phyloP scores from a whole-genome alignment of 805 yeast species.

The Starmerella roubikii region DNA sequence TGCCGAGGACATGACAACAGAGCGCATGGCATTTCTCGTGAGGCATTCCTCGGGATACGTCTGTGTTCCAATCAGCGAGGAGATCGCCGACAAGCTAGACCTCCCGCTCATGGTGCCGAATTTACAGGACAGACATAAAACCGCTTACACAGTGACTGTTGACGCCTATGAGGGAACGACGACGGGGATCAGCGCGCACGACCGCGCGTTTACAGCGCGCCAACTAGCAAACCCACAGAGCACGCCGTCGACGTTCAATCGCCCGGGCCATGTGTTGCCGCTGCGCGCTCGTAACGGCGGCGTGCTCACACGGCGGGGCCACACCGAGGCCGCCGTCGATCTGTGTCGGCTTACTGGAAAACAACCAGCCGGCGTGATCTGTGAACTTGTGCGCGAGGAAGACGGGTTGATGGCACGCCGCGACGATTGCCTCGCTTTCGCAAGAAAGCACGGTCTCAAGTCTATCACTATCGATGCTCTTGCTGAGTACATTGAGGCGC shows the following conservation, averaged over 20 bases:
- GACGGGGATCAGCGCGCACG: conserved; percentile 93
- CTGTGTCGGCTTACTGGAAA: conserved; percentile 63
- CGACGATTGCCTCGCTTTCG: conserved; percentile 67
- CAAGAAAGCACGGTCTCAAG: conserved; percentile 47
- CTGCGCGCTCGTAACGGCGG: conserved; percentile 82
- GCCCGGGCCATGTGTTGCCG: conserved; percentile 93
- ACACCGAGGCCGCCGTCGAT: conserved; percentile 94
- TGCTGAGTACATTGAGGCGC: conserved; percentile 35
- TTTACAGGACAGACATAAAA: conserved; percentile 75
- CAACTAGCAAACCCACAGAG: conserved; percentile 50
- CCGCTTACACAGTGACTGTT: conserved; percentile 90
- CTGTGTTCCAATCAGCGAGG: conserved; percentile 74
- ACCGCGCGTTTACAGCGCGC: conserved; percentile 71
- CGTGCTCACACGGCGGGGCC: conserved; percentile 72
- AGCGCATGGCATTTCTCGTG: conserved; percentile 88
- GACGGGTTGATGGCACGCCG: conserved; percentile 95
- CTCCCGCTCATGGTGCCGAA: conserved; percentile 63
- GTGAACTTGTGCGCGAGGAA: conserved; percentile 83
- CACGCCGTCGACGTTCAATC: conserved; percentile 52
- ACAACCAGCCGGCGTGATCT: conserved; percentile 78
- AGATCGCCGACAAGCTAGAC: conserved; percentile 64
- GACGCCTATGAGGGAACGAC: conserved; percentile 83
- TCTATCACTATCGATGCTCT: conserved; percentile 68
- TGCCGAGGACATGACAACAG: conserved; percentile 66
- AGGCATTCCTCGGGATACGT: conserved; percentile 67